Base-by-base conservation (phyloP, 805 yeast species). In the Candida railenensis region DNA sequence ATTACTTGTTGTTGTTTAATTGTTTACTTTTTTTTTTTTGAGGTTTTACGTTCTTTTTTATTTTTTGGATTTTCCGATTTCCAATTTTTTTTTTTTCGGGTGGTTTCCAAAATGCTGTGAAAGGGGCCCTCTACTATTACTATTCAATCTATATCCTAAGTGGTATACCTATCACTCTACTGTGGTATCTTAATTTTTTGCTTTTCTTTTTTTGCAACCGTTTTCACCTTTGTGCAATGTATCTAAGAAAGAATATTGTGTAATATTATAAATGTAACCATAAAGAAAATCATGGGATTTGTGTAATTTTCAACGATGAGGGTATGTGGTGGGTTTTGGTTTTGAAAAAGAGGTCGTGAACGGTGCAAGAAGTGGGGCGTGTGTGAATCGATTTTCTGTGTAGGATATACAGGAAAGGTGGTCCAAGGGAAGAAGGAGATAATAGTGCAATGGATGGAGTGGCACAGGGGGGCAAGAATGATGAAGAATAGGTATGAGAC, bases 221-320 rank as follows among this genome's bases (percentile, higher is more conserved):
- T 40, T 19, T 18, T 30, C 15, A 32, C n/a, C 43, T 40, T 40
- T 40, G 43, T 40, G 43, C 43, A 11, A 40, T 40, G 34, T 39
- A 15, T 30, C 14, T 40, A 40, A 28, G 30, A n/a, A 19, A 12
- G 15, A 22, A 28, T 37, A 37, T 37, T 37, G 40, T 37, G 40
- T 37, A 37, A 37, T 22, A 37, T 25, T 25, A 25, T 25, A 25
- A 25, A 25, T 25, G 30, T 5, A 25, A 11, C 30, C 11, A 11
- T 7, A 16, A 40, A 40, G 33, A 15, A 40, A 40, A 21, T 11
- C 9, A 8, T 8, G 4, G 8, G 14, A 18, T 28, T 40, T 40
- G 43, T 30, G 43, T 28, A 40, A 30, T 18, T 16, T 37, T 16
- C 16, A 34, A 37, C 25, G 40, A 37, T 19, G 7, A 9, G 37